Evolutionary conservation across 495 filamentous ascomycete genomes (phyloP), one percentile per base, ranked within the genome.

Genomic region (Penicillium cosmopolitanum): DNA sequence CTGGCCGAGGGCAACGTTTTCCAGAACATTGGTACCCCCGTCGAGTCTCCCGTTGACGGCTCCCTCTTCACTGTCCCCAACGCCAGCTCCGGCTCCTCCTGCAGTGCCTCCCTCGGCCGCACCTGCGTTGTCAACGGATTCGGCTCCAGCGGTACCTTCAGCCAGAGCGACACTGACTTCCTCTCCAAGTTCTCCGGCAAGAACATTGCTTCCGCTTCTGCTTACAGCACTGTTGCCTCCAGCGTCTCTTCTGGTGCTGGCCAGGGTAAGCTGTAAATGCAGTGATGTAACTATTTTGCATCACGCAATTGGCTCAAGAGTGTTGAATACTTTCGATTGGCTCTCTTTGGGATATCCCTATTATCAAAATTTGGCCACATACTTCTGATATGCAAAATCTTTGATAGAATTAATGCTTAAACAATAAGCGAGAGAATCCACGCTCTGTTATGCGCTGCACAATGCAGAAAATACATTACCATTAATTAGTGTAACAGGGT

Each of bases 1-100:
- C 72, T 86, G 5, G 82, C 80, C 4, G 84, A 85, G 66, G 84
- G 84, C n/a, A 85, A 81, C 63, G 78, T 80, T n/a, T 85, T 86
- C 75, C 75, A 83, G 70, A 80, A 80, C 58, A 77, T 84, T 50
- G 52, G 46, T 6, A 63, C 58, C 16, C 44, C 65, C 31, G 69
- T 67, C n/a, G 65, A 73, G 57, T 33, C 60, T 5, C 65, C 68
- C 28, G 54, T 76, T 51, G 56, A 64, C 38, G 76, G 80, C n/a
- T 50, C 73, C 60, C 66, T 83, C 31, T 83, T 83, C 66, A 76
- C 72, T 7, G 65, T 71, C 4, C 77, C 73, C 11, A 51, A 61
- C 23, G 54, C 70, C 53, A 64, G 25, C 46, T 68, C 77, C 44
- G 80, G 79, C 63, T 48, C 57, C 15, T 60, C 65, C 34, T 83